Evolutionary conservation across 306 rosid genomes (phyloP).

Genomic region (Echinosophora koreensis): DNA sequence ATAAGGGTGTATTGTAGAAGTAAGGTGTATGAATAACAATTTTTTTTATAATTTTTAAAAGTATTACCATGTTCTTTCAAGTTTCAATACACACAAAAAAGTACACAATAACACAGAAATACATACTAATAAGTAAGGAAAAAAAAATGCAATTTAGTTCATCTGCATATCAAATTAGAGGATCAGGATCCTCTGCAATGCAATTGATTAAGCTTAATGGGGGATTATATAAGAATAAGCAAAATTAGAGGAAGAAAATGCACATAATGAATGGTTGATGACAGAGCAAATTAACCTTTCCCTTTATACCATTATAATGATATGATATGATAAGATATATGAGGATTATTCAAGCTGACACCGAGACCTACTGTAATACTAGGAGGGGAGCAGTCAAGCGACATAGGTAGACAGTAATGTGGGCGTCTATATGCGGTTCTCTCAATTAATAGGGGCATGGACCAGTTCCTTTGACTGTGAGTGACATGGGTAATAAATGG

Average conservation of each 20-base stretch:
- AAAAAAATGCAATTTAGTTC: not conserved
- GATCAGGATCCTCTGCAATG: not conserved
- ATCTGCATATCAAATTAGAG: not conserved
- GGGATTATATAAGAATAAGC: not conserved
- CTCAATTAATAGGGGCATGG: constrained; percentile 38
- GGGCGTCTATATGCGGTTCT: constrained; percentile 39
- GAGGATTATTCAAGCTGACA: constrained; percentile 22
- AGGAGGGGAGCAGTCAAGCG: constrained; percentile 38
- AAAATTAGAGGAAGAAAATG: not conserved
- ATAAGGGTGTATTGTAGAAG: not conserved
- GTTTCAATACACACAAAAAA: not conserved
- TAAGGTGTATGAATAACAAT: too few species aligned
- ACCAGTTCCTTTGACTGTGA: constrained; percentile 43
- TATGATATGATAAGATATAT: constrained; percentile 5
- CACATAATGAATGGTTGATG: not conserved
- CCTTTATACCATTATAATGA: not conserved
- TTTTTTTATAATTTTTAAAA: too few species aligned
- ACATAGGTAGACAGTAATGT: constrained; percentile 20
- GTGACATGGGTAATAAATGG: constrained; percentile 15
- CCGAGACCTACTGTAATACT: constrained; percentile 31
- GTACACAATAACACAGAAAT: not conserved
- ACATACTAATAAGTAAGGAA: not conserved
- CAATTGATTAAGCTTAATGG: not conserved
- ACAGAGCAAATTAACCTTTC: not conserved
- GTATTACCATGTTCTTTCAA: not conserved